Percentiles rank a stretch among this genome's conserved stretches.
phyloP scores from a whole-genome alignment of 1,139 yeast genomes.

The Candida tropicalis region DNA sequence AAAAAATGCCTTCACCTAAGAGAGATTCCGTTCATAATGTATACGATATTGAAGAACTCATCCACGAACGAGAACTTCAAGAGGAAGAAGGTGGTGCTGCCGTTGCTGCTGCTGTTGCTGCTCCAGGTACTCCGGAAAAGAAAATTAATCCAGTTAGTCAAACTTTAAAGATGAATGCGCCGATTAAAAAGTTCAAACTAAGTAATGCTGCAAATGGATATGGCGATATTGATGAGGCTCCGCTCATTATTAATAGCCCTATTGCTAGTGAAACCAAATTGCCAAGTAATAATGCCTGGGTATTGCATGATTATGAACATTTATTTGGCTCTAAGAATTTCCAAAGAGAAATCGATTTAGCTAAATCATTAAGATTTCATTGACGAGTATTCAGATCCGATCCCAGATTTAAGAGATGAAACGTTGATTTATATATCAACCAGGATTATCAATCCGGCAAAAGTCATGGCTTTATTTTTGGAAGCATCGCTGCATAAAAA shows the following conservation, averaged over 20 bases:
- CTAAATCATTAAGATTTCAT: constrained; percentile 15
- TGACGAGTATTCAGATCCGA: constrained; percentile 3
- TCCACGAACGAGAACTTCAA: neutral
- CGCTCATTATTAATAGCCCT: constrained; percentile 11
- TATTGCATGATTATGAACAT: constrained; percentile 15
- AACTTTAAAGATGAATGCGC: constrained; percentile 12
- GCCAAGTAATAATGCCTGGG: constrained; percentile 12
- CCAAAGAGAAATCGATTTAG: constrained; percentile 13
- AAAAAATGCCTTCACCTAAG: neutral
- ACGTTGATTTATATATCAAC: constrained; percentile 16
- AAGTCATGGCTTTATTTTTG: constrained; percentile 11
- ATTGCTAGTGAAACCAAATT: constrained; percentile 6
- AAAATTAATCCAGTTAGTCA: constrained; percentile 14
- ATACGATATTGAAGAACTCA: constrained; percentile 1
- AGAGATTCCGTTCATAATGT: neutral
- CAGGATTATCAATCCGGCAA: constrained; percentile 16
- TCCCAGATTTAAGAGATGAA: constrained; percentile 12
- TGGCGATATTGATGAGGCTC: constrained; percentile 5
- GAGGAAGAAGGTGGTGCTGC: too few species aligned
- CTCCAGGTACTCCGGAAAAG: constrained; percentile 2
- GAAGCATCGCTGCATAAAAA: constrained; percentile 3
- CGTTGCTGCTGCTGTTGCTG: neutral
- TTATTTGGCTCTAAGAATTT: constrained; percentile 15
- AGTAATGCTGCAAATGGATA: constrained; percentile 1
- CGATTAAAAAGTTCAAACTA: constrained; percentile 14